These are phyloP conservation scores for Elsinoe batatas DNA, from an alignment of 2,329 filamentous ascomycete genomes.

Conservation along the genomic window DNA sequence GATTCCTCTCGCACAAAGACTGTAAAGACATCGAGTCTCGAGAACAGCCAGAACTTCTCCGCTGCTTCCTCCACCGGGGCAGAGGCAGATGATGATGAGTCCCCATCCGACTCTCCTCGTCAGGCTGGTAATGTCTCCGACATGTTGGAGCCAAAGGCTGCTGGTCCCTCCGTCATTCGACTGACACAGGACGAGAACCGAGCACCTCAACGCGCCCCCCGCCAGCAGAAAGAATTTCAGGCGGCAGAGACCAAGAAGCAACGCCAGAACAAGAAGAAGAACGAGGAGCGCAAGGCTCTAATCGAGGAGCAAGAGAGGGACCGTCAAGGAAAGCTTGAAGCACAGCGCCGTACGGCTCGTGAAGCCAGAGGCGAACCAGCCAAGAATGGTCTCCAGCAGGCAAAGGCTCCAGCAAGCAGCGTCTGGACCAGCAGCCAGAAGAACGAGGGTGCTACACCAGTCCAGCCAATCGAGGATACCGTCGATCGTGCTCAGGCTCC, in stretches of 20 bases:
- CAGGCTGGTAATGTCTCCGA: conserved; percentile 65
- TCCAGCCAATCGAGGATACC: conserved; percentile 38
- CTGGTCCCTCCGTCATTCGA: conserved; percentile 65
- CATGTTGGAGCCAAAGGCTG: conserved; percentile 69
- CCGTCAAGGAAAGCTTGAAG: conserved; percentile 66
- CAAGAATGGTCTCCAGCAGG: conserved; percentile 58
- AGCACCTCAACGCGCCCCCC: conserved; percentile 45
- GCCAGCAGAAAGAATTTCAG: conserved; percentile 52
- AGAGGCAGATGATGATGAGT: conserved; percentile 73
- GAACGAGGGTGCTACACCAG: conserved; percentile 17
- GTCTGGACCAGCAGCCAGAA: conserved; percentile 40
- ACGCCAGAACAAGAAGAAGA: conserved; percentile 83
- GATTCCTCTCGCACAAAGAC: conserved; percentile 44
- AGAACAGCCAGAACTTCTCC: conserved; percentile 32
- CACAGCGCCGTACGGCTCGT: conserved; percentile 72
- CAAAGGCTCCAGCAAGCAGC: conserved; percentile 41
- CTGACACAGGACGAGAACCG: conserved; percentile 58
- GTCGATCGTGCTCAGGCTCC: conserved; percentile 35
- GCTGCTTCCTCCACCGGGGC: conserved; percentile 62
- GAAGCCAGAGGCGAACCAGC: conserved; percentile 73
- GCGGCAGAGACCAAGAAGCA: conserved; percentile 85
- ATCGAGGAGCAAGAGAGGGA: conserved; percentile 70
- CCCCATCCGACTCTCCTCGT: conserved; percentile 57
- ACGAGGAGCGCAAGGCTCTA: conserved; percentile 64
- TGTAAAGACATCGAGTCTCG: conserved; percentile 51